Conservation (phyloP, 2,329 filamentous ascomycete genomes). For the Colletotrichum sp. region DNA sequence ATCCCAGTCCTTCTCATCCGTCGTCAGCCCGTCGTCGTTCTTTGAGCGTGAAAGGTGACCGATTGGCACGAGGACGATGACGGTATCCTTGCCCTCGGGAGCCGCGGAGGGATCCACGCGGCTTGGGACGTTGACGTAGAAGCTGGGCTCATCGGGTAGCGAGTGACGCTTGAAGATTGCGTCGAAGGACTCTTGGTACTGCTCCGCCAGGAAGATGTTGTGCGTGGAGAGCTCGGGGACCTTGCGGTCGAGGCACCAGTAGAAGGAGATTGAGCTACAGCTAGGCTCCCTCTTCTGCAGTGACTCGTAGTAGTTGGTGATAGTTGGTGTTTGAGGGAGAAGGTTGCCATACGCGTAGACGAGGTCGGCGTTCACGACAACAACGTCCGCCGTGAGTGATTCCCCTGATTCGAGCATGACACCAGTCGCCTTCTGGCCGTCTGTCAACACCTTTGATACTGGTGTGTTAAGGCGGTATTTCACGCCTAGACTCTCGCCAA, state of each 20-base stretch:
- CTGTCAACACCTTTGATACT: constrained; percentile 61
- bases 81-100: constrained; percentile 65
- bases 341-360: constrained; percentile 78
- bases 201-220: constrained; percentile 79
- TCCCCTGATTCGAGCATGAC: constrained; percentile 65
- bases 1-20: constrained; percentile 62
- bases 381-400: constrained; percentile 65
- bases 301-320: constrained; percentile 36
- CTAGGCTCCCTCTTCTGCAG: constrained; percentile 60
- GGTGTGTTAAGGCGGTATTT: constrained; percentile 65
- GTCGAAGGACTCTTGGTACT: constrained; percentile 77
- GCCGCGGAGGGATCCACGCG: constrained; percentile 72
- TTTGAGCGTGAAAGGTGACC: constrained; percentile 66
- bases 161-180: constrained; percentile 74
- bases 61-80: constrained; percentile 75
- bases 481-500: constrained; percentile 67
- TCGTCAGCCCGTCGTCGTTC: constrained; percentile 33
- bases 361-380: constrained; percentile 76
- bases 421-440: constrained; percentile 60
- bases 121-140: constrained; percentile 80
- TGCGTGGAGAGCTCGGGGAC: constrained; percentile 71
- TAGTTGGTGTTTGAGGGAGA: constrained; percentile 51
- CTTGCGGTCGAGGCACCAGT: constrained; percentile 69
- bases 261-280: constrained; percentile 79
- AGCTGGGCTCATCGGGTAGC: constrained; percentile 72